Evolutionary conservation across 2,329 filamentous ascomycete species (phyloP), one percentile per base, ranked within the genome.

Genomic region (Monilinia polystroma): DNA sequence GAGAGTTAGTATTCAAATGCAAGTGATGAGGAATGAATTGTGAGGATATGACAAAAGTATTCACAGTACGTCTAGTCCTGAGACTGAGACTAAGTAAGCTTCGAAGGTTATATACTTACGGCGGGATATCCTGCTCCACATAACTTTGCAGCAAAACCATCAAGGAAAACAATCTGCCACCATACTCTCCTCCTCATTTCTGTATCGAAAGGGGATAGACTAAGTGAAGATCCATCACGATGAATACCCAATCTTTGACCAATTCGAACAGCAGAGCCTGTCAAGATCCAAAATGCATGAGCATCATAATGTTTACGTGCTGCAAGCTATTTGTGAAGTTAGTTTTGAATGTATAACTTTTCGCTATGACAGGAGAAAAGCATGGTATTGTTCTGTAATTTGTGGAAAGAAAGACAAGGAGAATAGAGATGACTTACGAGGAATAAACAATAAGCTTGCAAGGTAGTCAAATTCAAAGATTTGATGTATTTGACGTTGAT

Each of bases 391-490:
- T 8, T 35, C 32, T 35, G 32, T 16, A 8, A 45, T 23, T 11
- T 38, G 41, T 66, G 52, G 18, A 62, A 45, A 49, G 38, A 7
- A 52, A 49, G 18, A 35, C 51, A 26, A 20, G 4, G 18, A 4
- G 11, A 29, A 7, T 52, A 29, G 23, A 1, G 10, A n/a, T 12
- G 32, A 74, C 81, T 78, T 80, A 90, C 86, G 66, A 90, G 80
- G 72, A 89, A 91, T 18, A 92, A 79, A 6, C 88, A 78, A 65
- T 87, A 87, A 1, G 89, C 89, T 75, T 92, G 89, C 41, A 92
- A 77, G 4, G 89, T 82, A 67, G 85, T 82, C 10, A 90, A 75
- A 68, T 92, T 89, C 1, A 85, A 83, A 14, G 85, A 86, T 53
- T 86, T 84, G 78, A 92, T 66, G 32, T 92, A 90, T 26, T 84